These are phyloP conservation scores for Stenocarpella maydis DNA, from an alignment of 2,329 filamentous ascomycete species.

Conservation along the genomic window DNA sequence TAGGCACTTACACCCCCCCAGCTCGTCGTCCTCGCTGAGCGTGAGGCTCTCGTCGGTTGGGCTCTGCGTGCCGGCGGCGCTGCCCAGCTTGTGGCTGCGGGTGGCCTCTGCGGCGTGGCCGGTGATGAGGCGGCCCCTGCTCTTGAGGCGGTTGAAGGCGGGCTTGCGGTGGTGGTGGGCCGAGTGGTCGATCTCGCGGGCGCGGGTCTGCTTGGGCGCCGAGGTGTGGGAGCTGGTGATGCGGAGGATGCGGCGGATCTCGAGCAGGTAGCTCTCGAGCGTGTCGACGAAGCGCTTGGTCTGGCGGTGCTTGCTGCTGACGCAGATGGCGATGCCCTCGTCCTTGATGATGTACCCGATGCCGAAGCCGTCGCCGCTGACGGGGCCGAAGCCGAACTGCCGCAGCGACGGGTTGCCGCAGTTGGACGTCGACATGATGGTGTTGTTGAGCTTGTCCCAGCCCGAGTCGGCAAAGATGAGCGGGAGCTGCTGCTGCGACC, in stretches of 20 bases:
- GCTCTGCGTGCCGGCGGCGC: slow-evolving; percentile 57
- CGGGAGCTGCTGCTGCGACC: slow-evolving; percentile 62
- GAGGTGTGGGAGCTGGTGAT: slow-evolving; percentile 64
- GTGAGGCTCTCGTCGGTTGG: slow-evolving; percentile 74
- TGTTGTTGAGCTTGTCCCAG: slow-evolving; percentile 96
- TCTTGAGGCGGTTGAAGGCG: slow-evolving; percentile 65
- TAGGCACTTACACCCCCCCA: slow-evolving; percentile 85
- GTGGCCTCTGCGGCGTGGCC: slow-evolving; percentile 54
- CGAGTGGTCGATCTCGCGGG: slow-evolving; percentile 60
- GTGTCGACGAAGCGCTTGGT: slow-evolving; percentile 90
- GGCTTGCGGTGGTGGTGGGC: slow-evolving; percentile 38
- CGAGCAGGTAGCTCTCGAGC: slow-evolving; percentile 87
- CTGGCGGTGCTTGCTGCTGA: slow-evolving; percentile 91
- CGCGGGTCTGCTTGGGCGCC: slow-evolving; percentile 55
- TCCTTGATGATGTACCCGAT: slow-evolving; percentile 99
- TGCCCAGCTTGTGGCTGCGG: slow-evolving; percentile 47
- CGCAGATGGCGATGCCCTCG: slow-evolving; percentile 88
- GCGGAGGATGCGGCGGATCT: slow-evolving; percentile 84
- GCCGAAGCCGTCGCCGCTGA: slow-evolving; percentile 91
- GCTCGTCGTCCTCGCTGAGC: slow-evolving; percentile 84
- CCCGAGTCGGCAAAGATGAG: slow-evolving; percentile 85
- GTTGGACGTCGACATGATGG: slow-evolving; percentile 96
- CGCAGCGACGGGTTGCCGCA: slow-evolving; percentile 95
- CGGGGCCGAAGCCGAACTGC: slow-evolving; percentile 96
- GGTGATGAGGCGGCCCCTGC: slow-evolving; percentile 76